Conservation (phyloP, 352 stramenopile genomes). For the Globisporangium perplexum region DNA sequence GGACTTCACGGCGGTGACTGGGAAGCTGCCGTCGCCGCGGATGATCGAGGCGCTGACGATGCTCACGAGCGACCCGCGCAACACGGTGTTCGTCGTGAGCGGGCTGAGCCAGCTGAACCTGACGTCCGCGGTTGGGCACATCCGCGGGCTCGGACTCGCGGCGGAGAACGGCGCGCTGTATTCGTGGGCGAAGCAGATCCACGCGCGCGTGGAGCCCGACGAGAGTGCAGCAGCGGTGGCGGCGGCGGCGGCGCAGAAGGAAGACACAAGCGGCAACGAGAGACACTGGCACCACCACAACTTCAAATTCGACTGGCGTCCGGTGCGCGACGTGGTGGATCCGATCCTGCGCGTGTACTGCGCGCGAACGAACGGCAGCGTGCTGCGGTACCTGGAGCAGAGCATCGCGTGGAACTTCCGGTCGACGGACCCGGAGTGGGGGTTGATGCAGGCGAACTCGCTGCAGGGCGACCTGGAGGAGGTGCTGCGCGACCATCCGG, state of each 20-base stretch:
- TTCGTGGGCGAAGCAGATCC: conserved; percentile 77
- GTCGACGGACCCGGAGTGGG: conserved; percentile 96
- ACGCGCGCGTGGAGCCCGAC: conserved; percentile 14
- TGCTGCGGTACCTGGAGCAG: conserved; percentile 90
- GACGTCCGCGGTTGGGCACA: conserved; percentile 87
- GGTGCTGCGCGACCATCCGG: conserved; percentile 61
- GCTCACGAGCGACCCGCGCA: conserved; percentile 89
- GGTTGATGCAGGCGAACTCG: conserved; percentile 92
- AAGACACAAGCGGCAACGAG: conserved; percentile 17
- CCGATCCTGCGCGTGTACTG: conserved; percentile 95
- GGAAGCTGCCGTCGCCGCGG: conserved; percentile 83
- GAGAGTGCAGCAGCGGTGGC: neutral
- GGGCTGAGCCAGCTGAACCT: conserved; percentile 91
- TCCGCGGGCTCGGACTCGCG: conserved; percentile 91
- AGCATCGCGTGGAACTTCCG: conserved; percentile 98
- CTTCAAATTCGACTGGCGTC: conserved; percentile 89
- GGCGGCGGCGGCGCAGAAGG: conserved; percentile 2
- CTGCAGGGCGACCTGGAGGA: conserved; percentile 85
- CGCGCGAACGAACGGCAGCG: conserved; percentile 93
- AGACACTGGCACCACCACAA: conserved; percentile 73
- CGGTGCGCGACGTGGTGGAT: conserved; percentile 88
- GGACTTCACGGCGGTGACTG: conserved; percentile 92
- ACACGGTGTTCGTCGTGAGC: conserved; percentile 98
- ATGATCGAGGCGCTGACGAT: conserved; percentile 88
- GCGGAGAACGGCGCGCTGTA: conserved; percentile 95